Percentiles rank a stretch among this genome's conserved stretches.
These are phyloP conservation scores for Colletotrichum sp. DNA, from an alignment of 2,329 filamentous ascomycete genomes.

Conservation along the genomic window DNA sequence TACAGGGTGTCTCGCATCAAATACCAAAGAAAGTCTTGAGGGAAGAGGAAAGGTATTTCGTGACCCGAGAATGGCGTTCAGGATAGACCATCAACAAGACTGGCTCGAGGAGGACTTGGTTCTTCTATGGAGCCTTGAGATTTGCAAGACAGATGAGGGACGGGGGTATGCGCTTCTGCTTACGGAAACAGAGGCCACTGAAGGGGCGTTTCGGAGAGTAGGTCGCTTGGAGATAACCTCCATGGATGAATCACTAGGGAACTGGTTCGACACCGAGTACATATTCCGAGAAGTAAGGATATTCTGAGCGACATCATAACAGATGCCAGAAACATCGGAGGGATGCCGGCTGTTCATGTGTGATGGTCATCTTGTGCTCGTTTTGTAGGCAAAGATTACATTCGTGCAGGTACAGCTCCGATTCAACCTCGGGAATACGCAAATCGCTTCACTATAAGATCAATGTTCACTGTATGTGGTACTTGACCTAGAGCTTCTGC, in stretches of 20 bases:
- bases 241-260: rapidly evolving
- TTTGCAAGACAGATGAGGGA: not conserved
- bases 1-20: not conserved
- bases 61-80: not conserved
- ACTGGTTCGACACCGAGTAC: not conserved
- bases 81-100: not conserved
- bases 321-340: too few species aligned
- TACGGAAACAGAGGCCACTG: rapidly evolving
- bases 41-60: not conserved
- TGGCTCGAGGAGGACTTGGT: not conserved
- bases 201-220: not conserved
- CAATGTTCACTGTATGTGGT: too few species aligned
- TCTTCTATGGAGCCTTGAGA: not conserved
- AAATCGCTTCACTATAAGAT: too few species aligned
- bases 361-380: too few species aligned
- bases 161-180: not conserved
- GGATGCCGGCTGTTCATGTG: too few species aligned
- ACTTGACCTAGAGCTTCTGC: too few species aligned
- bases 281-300: too few species aligned
- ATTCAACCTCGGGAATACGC: too few species aligned
- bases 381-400: too few species aligned
- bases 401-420: too few species aligned
- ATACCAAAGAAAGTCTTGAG: not conserved
- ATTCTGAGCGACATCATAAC: too few species aligned
- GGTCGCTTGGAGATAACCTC: not conserved